Conservation (phyloP, 495 filamentous ascomycete genomes). For the Neurospora sp. region DNA sequence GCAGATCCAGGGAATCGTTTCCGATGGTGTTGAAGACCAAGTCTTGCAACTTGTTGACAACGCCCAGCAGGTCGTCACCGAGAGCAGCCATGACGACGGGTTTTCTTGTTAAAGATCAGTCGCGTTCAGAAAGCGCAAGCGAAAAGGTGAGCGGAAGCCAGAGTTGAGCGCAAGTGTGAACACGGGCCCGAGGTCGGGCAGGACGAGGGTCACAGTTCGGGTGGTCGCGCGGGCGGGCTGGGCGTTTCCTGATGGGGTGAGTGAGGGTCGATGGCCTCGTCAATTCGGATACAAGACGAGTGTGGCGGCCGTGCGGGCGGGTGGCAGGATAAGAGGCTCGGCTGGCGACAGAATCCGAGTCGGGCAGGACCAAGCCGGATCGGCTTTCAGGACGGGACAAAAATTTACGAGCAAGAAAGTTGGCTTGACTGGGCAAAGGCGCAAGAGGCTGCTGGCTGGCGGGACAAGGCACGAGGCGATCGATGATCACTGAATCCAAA, state of each 20-base stretch:
- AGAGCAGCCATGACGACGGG: conserved; percentile 46
- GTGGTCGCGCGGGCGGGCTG: background rate
- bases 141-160: background rate
- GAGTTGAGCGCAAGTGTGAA: background rate
- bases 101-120: background rate
- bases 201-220: background rate
- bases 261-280: background rate
- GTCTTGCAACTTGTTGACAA: conserved; percentile 95
- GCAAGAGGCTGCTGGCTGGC: background rate
- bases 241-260: background rate
- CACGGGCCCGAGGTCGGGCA: background rate
- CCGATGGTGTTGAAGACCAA: conserved; percentile 99
- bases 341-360: background rate
- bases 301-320: background rate
- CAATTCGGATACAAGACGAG: background rate
- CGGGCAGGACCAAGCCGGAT: background rate
- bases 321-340: background rate
- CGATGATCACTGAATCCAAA: background rate
- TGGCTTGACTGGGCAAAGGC: background rate
- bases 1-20: conserved; percentile 93
- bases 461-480: background rate
- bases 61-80: conserved; percentile 84
- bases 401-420: background rate
- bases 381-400: background rate
- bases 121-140: background rate